Evolutionary conservation across 257 asterid species (phyloP), one percentile per base, ranked within the genome.

Genomic region (Fraxinus quadrangulata): DNA sequence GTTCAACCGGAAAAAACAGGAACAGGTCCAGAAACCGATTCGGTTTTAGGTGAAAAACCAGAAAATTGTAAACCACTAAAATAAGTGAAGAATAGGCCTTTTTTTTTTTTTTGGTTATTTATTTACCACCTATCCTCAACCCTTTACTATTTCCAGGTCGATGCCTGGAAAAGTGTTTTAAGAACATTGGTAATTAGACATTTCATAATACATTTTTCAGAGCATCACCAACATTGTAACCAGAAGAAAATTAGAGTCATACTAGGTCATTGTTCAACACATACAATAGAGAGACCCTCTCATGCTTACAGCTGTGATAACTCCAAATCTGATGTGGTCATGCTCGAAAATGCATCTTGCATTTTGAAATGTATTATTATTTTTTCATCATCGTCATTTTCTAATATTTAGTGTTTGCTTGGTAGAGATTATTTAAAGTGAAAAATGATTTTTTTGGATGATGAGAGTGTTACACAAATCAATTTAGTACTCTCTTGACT

Each of bases 281-380:
- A 75, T 23, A 31, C 33, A 45, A 75, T 30, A 30, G 63, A 42
- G 19, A 67, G 66, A n/a, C 72, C 14, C 31, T 11, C 5, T 24
- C 17, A 63, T 28, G 80, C 37, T 61, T 63, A 75, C 19, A 70
- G 14, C 21, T 11, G 56, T 40, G 69, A 26, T 63, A 56, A 26
- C 69, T 63, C 28, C 69, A 12, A 63, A 16, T 26, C 69, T 11
- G 17, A 63, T 63, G 31, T 63, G 33, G n/a, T 12, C 7, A 63
- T 63, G 33, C 69, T 63, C 11, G 36, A 63, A 63, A 3, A 63
- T 24, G 33, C 54, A 70, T 42, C 16, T 42, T 11, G 67, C 33
- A 16, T 47, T n/a, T 59, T n/a, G 13, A 59, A n/a, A 59, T 59
- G 26, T 21, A n/a, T 59, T 23, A 59, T 59, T n/a, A 59, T 21